Percentiles rank a stretch among this genome's conserved stretches.
phyloP scores from a whole-genome alignment of 345 rosid genomes.

The Chamaenerion angustifolium region DNA sequence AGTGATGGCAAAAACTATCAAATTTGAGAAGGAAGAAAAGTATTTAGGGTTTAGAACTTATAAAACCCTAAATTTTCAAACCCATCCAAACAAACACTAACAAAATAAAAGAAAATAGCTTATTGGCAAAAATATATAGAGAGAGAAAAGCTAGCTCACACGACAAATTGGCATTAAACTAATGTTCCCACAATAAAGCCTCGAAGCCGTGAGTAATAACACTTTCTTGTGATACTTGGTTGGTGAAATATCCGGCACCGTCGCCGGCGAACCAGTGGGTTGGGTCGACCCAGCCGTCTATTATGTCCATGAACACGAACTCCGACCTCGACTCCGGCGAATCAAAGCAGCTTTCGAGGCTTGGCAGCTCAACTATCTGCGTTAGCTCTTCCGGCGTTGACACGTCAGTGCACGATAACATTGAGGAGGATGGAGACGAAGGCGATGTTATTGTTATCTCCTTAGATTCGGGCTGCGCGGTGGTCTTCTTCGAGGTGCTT shows the following conservation, averaged over 20 bases:
- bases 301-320: slow-evolving; percentile 44
- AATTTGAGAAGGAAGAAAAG: too few relatives aligned
- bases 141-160: neutral
- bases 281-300: slow-evolving; percentile 18
- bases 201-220: slow-evolving; percentile 19
- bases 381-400: slow-evolving; percentile 20
- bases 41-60: too few relatives aligned
- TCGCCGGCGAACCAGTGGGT: slow-evolving; percentile 1
- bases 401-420: too few relatives aligned
- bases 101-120: too few relatives aligned
- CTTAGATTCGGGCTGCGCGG: too few relatives aligned
- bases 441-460: too few relatives aligned
- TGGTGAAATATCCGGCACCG: slow-evolving; percentile 1
- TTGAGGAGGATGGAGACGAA: too few relatives aligned
- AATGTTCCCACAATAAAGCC: slow-evolving; percentile 28
- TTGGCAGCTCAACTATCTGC: slow-evolving; percentile 80
- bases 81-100: too few relatives aligned
- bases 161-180: slow-evolving; percentile 3
- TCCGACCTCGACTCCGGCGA: slow-evolving; percentile 11
- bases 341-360: slow-evolving; percentile 40
- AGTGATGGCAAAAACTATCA: too few relatives aligned
- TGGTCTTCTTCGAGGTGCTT: too few relatives aligned
- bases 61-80: too few relatives aligned
- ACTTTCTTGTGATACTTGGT: slow-evolving; percentile 15
- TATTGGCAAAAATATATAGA: too few relatives aligned